Percentiles rank a stretch among this genome's conserved stretches.
Conservation (phyloP, 2,329 filamentous ascomycete species). For the Aurifilum marmelostoma region DNA sequence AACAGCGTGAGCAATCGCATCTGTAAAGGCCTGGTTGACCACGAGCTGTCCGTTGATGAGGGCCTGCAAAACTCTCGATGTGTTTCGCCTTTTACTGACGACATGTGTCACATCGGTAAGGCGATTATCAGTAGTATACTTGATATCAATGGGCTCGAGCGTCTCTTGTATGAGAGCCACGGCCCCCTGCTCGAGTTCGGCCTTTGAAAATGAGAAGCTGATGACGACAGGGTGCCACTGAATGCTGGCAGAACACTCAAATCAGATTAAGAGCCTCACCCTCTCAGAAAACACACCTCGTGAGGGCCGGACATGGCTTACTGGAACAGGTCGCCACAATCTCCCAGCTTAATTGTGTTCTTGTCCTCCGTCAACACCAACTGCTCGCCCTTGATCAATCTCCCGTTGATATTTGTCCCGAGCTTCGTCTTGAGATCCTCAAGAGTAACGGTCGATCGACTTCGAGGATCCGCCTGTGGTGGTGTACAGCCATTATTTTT, state of each 20-base stretch:
- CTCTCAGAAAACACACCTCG: too few species aligned
- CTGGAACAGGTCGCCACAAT: constrained; percentile 66
- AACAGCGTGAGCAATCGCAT: constrained; percentile 68
- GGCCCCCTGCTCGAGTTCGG: constrained; percentile 65
- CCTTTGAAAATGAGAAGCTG: constrained; percentile 75
- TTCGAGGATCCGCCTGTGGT: constrained; percentile 61
- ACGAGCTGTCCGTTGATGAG: constrained; percentile 80
- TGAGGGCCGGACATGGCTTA: constrained; percentile 37
- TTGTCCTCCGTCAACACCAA: constrained; percentile 58
- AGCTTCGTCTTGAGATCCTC: constrained; percentile 83
- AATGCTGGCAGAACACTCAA: constrained; percentile 53
- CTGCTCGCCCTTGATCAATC: constrained; percentile 66
- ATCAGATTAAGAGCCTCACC: constrained; percentile 13
- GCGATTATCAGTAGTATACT: constrained; percentile 75
- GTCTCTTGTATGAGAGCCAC: constrained; percentile 63
- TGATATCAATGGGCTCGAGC: constrained; percentile 87
- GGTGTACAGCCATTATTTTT: not conserved
- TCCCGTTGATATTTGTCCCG: constrained; percentile 78
- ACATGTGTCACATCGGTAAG: constrained; percentile 79
- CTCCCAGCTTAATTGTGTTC: constrained; percentile 73
- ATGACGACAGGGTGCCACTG: constrained; percentile 82
- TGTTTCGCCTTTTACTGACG: constrained; percentile 87
- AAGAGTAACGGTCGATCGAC: constrained; percentile 71
- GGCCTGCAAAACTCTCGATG: constrained; percentile 82
- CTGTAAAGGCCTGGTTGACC: constrained; percentile 73